A percentile compares a stretch with the other conserved stretches of the same genome.
Evolutionary conservation across 2,329 filamentous ascomycete species (phyloP).

Genomic region (Cytospora schulzeri): DNA sequence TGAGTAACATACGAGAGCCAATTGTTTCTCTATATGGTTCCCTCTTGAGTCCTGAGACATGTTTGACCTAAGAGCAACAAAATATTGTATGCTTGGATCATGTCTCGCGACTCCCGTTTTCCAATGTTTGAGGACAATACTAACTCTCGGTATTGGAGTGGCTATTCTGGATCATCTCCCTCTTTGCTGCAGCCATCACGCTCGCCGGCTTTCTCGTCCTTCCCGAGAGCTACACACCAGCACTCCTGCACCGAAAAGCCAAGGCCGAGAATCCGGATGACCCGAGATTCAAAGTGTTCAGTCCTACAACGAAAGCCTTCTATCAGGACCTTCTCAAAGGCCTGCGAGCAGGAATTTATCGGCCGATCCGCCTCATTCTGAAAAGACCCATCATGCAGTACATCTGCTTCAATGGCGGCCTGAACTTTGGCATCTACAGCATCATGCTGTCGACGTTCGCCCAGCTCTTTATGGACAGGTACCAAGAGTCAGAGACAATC

Average conservation of each 20-base stretch:
- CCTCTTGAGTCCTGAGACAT: too few relatives aligned
- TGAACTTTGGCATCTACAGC: conserved; percentile 58
- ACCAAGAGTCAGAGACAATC: conserved; percentile 48
- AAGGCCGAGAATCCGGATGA: too few relatives aligned
- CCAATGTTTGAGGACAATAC: too few relatives aligned
- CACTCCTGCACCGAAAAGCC: conserved; percentile 27
- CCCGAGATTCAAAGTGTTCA: neutral
- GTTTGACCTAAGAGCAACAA: too few relatives aligned
- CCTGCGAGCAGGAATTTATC: conserved; percentile 39
- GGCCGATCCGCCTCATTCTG: conserved; percentile 52
- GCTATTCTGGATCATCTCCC: conserved; percentile 47
- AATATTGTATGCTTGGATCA: too few relatives aligned
- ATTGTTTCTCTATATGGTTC: too few relatives aligned
- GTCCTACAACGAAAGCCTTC: conserved; percentile 16
- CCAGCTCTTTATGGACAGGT: conserved; percentile 49
- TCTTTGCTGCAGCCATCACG: conserved; percentile 40
- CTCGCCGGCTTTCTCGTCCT: conserved; percentile 42
- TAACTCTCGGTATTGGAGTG: too few relatives aligned
- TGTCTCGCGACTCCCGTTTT: too few relatives aligned
- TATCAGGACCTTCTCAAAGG: neutral
- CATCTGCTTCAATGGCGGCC: conserved; percentile 50
- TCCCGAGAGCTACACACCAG: conserved; percentile 43
- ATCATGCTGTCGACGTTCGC: conserved; percentile 58
- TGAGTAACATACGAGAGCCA: too few relatives aligned
- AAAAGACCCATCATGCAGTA: conserved; percentile 54